These are phyloP conservation scores for Tetragonia tetragonoides DNA, from an alignment of 148 eudicot species.

Conservation along the genomic window DNA sequence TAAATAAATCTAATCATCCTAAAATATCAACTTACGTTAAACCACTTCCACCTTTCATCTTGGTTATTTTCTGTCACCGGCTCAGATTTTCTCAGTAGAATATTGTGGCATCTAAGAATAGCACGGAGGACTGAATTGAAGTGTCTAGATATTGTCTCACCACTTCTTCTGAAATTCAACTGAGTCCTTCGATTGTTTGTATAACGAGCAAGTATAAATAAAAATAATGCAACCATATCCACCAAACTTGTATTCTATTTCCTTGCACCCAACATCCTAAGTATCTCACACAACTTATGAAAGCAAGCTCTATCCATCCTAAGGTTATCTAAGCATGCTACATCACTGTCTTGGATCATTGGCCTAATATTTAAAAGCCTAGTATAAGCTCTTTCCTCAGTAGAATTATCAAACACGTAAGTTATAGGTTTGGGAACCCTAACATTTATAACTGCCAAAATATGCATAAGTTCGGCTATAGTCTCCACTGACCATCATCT, in stretches of 20 bases:
- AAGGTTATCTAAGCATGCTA: background rate
- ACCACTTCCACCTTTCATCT: conserved; percentile 8
- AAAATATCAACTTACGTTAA: background rate
- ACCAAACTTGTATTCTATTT: background rate
- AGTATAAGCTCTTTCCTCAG: background rate
- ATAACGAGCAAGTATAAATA: background rate
- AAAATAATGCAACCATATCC: background rate
- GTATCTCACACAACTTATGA: conserved; percentile 1
- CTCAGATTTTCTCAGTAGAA: background rate
- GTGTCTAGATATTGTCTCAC: conserved; percentile 13
- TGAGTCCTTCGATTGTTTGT: conserved; percentile 7
- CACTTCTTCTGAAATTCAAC: background rate
- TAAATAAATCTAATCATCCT: background rate
- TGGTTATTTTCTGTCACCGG: background rate
- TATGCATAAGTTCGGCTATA: background rate
- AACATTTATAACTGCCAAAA: background rate
- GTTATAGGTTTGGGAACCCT: background rate
- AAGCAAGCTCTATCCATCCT: conserved; percentile 20
- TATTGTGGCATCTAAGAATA: conserved; percentile 13
- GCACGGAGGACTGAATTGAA: background rate
- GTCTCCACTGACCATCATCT: background rate
- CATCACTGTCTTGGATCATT: conserved; percentile 11
- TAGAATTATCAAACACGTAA: too few relatives aligned
- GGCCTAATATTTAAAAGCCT: conserved; percentile 13
- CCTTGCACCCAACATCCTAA: conserved; percentile 16